Evolutionary conservation across 257 asterid genomes (phyloP), one percentile per base, ranked within the genome.

Genomic region (Nicotiana obtusifolia): DNA sequence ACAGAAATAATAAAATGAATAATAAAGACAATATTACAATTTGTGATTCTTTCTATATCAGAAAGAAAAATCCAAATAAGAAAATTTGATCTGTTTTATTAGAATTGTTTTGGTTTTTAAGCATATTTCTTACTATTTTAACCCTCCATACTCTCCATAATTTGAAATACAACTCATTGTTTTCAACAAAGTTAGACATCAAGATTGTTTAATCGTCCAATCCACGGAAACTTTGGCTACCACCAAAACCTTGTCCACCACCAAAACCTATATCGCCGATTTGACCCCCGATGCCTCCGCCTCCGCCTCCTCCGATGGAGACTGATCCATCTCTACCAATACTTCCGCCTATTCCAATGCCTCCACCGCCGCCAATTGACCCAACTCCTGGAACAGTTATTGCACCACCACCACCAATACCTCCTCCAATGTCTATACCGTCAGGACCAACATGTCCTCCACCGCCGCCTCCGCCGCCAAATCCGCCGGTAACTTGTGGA

Each of bases 341-440:
- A 26, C 77, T 35, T 26, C 83, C 83, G 19, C 83, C 83, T 14
- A 80, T 62, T 9, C 83, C 83, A 0, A 59, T 41, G 0, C 82
- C 82, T 1, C 77, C 83, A 26, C 83, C 83, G 10, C 82, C 82
- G 0, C 82, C 82, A 24, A 64, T 66, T 5, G 64, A 66, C 49
- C 83, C 83, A 47, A 33, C 77, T 3, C 82, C 82, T 0, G 44
- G 64, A 0, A 66, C 83, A 26, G n/a, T 56, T 47, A 66, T 33
- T 44, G 13, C 17, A 10, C 82, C 82, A 3, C 37, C 76, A 9
- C 35, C 76, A 44, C 47, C 82, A 6, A 49, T 9, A 64, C 82
- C 82, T 2, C 14, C 41, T 49, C 79, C 79, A 49, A 73, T 24
- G n/a, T 73, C 79, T 5, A 73, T 24, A n/a, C 84, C 80, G 37